Conservation (phyloP, 192 early-diverging fungal genomes). For the Allomyces macrogynus region DNA sequence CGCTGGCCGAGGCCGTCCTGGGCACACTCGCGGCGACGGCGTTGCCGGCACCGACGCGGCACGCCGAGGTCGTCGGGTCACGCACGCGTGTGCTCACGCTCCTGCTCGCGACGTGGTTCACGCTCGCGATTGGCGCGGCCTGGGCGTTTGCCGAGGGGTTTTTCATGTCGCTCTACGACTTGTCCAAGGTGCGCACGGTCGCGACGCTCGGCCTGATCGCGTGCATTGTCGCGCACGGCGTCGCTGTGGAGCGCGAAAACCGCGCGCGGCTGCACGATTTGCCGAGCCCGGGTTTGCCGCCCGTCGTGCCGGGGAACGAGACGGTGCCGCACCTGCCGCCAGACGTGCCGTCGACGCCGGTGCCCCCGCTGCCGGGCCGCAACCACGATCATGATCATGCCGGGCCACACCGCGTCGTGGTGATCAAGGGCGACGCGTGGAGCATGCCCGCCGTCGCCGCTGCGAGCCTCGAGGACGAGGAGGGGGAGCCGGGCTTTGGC, state of each 20-base stretch:
- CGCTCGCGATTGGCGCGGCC: neutral
- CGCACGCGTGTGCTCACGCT: neutral
- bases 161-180: neutral
- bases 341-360: too few species aligned
- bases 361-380: too few species aligned
- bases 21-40: neutral
- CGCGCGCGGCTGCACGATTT: neutral
- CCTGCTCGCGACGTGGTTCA: neutral
- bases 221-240: neutral
- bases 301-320: too few species aligned
- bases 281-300: too few species aligned
- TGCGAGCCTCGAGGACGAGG: too few species aligned
- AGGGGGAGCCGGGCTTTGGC: too few species aligned
- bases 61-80: neutral
- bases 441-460: too few species aligned
- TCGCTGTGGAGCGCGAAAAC: neutral
- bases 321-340: too few species aligned
- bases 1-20: neutral
- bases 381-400: too few species aligned
- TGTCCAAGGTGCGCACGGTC: neutral
- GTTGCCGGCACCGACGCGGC: neutral
- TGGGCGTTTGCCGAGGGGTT: neutral
- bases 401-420: too few species aligned
- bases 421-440: too few species aligned
- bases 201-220: neutral